A percentile compares a stretch with the other conserved stretches of the same genome.
phyloP scores from a whole-genome alignment of 306 rosid genomes.

The Fragaria ananassa region DNA sequence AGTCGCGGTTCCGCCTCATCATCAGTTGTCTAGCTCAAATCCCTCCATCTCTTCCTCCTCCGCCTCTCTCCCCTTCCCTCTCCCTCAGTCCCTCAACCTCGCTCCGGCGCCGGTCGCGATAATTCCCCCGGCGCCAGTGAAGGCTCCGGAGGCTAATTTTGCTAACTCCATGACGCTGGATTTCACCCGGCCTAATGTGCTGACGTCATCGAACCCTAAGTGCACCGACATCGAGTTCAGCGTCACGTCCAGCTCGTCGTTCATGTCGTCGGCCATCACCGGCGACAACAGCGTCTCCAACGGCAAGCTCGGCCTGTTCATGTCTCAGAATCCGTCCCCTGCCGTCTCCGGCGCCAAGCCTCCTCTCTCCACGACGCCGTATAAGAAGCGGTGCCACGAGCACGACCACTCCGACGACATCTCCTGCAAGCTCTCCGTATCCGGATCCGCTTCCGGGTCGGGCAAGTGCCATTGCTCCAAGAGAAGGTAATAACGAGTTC shows the following conservation, averaged over 20 bases:
- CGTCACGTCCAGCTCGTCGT: constrained; percentile 80
- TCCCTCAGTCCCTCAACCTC: neutral
- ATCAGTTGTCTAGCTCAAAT: neutral
- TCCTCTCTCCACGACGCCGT: constrained; percentile 43
- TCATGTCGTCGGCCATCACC: constrained; percentile 83
- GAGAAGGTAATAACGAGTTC: constrained; percentile 51
- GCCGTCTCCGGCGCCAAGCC: constrained; percentile 59
- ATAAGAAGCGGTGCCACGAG: constrained; percentile 69
- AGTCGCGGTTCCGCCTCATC: constrained; percentile 31
- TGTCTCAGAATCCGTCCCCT: constrained; percentile 28
- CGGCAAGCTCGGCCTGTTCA: constrained; percentile 69
- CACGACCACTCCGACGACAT: constrained; percentile 54
- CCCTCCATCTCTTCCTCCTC: constrained; percentile 17
- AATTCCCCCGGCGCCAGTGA: constrained; percentile 11
- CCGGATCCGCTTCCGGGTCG: constrained; percentile 44
- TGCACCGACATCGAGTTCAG: constrained; percentile 62
- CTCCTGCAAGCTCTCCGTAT: constrained; percentile 60
- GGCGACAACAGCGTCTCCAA: constrained; percentile 87
- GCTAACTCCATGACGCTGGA: constrained; percentile 65
- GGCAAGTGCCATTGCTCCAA: constrained; percentile 84
- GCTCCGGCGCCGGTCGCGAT: constrained; percentile 33
- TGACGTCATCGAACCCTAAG: constrained; percentile 35
- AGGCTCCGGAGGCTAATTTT: constrained; percentile 30
- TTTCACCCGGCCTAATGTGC: constrained; percentile 55
- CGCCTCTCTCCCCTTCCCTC: constrained; percentile 18